Base-by-base conservation (phyloP, 495 filamentous ascomycete genomes). In the Talaromyces stipitatus region DNA sequence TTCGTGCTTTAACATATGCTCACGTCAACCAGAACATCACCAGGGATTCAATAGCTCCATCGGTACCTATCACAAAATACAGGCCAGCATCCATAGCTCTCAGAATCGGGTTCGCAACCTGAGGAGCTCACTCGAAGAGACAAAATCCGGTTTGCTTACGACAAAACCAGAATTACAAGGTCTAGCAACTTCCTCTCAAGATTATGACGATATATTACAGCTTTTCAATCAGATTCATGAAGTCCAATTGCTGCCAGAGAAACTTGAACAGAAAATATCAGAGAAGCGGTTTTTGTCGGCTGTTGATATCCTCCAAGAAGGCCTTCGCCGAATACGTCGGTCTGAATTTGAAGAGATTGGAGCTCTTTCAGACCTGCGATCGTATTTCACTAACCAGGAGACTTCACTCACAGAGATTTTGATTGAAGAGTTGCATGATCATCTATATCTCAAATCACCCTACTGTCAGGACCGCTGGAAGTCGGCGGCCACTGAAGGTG, bases 1-100 rank as follows among this genome's bases (percentile, higher is more conserved):
- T 5, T 16, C 4, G 11, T n/a, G 1, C 28, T 12, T 41, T 18
- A 22, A 4, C 24, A 10, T 11, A 30, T 55, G 36, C 38, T 56
- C 45, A 56, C 27, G 18, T 32, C 27, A 38, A 54, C 18, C 52
- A 85, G 92, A 97, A 72, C 92, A 99, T 66, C 92, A 97, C 62
- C 94, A 99, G 70, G 94, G 91, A 28, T 99, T 99, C 78, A 99
- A 97, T 68, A 97, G 91, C 72, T 96, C 91, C 38, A 97, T 99
- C 56, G 95, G 94, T 67, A 96, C 92, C 14, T 99, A 96, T 64
- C 95, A 99, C 72, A 96, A 92, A 72, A 97, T 99, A 57, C 94
- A 97, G 67, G 80, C 86, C 5, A 96, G 90, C 71, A 95, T 99
- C 61, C 88, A 91, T 59, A 75, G 83, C 29, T 95, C 91, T 11